A percentile compares a stretch with the other conserved stretches of the same genome.
These are phyloP conservation scores for Volvox carteri DNA, from an alignment of 163 green algal genomes.

Conservation along the genomic window DNA sequence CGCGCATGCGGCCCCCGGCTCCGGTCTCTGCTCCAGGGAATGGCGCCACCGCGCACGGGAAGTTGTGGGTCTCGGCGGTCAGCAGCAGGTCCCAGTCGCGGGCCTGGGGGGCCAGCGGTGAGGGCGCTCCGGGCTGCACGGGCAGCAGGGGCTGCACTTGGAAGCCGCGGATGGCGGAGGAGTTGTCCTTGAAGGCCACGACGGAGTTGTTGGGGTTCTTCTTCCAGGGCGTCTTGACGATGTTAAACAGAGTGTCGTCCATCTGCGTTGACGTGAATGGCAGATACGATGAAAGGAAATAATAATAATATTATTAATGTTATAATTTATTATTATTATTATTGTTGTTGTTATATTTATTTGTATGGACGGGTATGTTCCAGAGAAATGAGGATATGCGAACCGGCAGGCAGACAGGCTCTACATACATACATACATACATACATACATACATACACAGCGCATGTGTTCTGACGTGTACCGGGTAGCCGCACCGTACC, in stretches of 20 bases:
- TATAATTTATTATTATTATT: too few species aligned
- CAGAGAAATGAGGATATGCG: background rate
- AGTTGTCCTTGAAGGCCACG: constrained; percentile 99
- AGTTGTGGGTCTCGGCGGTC: constrained; percentile 99
- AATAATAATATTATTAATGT: too few species aligned
- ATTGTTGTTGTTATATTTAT: too few species aligned
- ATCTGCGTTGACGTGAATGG: constrained; percentile 40
- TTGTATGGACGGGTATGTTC: too few species aligned
- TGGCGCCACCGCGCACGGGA: constrained; percentile 98
- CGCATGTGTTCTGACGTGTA: too few species aligned
- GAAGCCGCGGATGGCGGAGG: constrained; percentile 91
- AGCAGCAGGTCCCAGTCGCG: constrained; percentile 98
- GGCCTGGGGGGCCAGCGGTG: constrained; percentile 73
- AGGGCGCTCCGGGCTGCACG: constrained; percentile 81
- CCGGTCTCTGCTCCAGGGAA: constrained; percentile 97
- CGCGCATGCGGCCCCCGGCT: constrained; percentile 95
- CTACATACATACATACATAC: too few species aligned
- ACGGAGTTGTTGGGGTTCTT: constrained; percentile 95
- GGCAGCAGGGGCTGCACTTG: constrained; percentile 64
- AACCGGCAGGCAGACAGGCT: background rate
- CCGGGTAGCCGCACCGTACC: too few species aligned
- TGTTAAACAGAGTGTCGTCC: constrained; percentile 88
- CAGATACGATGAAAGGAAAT: too few species aligned
- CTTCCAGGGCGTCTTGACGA: constrained; percentile 84
- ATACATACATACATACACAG: too few species aligned